Percentiles rank a stretch among this genome's conserved stretches.
phyloP scores from a whole-genome alignment of 306 rosid genomes.

The apple (Malus domestica) region DNA sequence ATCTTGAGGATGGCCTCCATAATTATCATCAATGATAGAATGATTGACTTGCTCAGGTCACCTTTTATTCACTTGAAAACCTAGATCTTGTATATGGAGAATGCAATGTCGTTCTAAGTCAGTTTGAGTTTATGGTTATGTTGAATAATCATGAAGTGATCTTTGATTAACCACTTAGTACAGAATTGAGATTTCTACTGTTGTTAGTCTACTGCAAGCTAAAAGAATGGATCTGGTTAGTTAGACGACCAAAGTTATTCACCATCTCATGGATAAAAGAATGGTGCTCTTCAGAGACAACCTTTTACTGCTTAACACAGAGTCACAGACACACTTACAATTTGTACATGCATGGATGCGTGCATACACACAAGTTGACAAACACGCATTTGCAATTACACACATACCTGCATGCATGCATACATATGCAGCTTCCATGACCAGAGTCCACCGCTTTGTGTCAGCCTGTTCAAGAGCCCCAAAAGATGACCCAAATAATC shows the following conservation, averaged over 20 bases:
- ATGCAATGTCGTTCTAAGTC: not conserved
- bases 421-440: not conserved
- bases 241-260: not conserved
- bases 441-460: not conserved
- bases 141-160: not conserved
- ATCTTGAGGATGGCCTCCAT: not conserved
- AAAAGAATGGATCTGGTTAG: not conserved
- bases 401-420: not conserved
- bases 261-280: not conserved
- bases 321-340: not conserved
- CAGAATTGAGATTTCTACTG: not conserved
- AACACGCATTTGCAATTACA: not conserved
- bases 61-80: not conserved
- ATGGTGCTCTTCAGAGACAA: not conserved
- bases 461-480: conserved; percentile 96
- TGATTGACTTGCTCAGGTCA: not conserved
- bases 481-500: conserved; percentile 84
- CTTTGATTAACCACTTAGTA: not conserved
- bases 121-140: not conserved
- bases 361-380: not conserved
- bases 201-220: not conserved
- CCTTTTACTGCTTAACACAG: not conserved
- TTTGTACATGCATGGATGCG: not conserved
- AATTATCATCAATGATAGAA: not conserved
- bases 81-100: not conserved